Evolutionary conservation across 306 rosid genomes (phyloP), one percentile per base, ranked within the genome.

Genomic region (Vicia villosa): DNA sequence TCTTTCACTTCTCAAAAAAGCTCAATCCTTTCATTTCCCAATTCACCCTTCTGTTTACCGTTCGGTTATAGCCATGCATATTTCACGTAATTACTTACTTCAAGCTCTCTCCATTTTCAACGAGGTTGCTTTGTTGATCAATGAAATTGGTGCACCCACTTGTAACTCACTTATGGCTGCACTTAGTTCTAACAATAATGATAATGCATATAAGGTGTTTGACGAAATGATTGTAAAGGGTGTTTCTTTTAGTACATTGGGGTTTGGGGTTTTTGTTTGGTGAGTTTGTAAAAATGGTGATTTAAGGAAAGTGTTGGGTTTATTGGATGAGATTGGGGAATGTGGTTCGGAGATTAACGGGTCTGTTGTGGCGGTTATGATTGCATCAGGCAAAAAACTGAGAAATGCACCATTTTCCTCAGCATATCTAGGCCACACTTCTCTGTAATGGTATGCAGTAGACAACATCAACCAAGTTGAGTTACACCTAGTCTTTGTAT

Each of bases 211-310:
- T 10, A 78, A 79, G 59, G 81, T 94, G 78, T 86, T 88, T 14
- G 89, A 54, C 22, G 89, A 85, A 90, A 90, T 94, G 95, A 34
- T 58, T 63, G 52, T 55, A 0, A 83, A 75, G 69, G 66, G 75
- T 24, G 76, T 85, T 3, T 75, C 80, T 67, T 69, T 94, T 0
- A 88, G 73, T 52, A 88, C 97, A 0, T 62, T 87, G 34, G 98
- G 98, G 5, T 88, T 94, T 69, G 97, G 98, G 50, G 89, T 86
- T 59, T 94, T 90, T 68, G 13, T 83, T 32, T 90, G 89, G 90
- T 71, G 78, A 70, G 56, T 83, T 36, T 85, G 96, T 46, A 70
- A 67, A 24, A 72, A 73, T 54, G 80, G 78, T 59, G 86, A 82
- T 69, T 13, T 85, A 71, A 73, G 69, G 64, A 62, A 40, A 17